These are phyloP conservation scores for Daldinia childiae DNA, from an alignment of 495 filamentous ascomycete species.

Conservation along the genomic window DNA sequence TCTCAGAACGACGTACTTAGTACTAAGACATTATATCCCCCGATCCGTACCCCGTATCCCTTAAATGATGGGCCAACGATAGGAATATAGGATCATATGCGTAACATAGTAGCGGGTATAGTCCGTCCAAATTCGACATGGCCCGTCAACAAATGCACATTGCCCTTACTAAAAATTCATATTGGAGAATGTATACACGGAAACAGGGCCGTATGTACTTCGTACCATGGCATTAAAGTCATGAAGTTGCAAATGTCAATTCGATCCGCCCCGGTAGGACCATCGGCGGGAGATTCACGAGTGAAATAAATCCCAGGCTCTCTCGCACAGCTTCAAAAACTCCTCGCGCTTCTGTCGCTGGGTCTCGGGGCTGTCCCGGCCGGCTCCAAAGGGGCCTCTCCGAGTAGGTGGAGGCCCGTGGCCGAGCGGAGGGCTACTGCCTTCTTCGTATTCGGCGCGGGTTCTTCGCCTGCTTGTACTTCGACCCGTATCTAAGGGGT, in stretches of 20 bases:
- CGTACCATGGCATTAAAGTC: conserved; percentile 41
- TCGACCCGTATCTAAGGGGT: conserved; percentile 52
- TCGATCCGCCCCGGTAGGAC: conserved; percentile 17
- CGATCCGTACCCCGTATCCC: conserved; percentile 17
- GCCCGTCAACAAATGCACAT: conserved; percentile 34
- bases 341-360: conserved; percentile 92
- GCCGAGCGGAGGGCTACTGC: conserved; percentile 78
- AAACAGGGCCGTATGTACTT: conserved; percentile 38
- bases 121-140: conserved; percentile 18
- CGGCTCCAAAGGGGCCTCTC: conserved; percentile 77
- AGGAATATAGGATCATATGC: conserved; percentile 33
- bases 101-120: conserved; percentile 21
- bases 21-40: conserved; percentile 41
- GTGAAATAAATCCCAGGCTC: conserved; percentile 97
- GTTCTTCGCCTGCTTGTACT: conserved; percentile 74
- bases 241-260: conserved; percentile 41
- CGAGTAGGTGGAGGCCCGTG: conserved; percentile 66
- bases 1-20: conserved; percentile 17
- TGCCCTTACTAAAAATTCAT: conserved; percentile 24
- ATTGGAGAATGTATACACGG: conserved; percentile 35
- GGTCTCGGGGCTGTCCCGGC: conserved; percentile 83
- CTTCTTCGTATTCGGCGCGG: conserved; percentile 89
- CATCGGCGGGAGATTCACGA: conserved; percentile 64
- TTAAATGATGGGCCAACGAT: conserved; percentile 9
- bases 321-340: conserved; percentile 83